Base-by-base conservation (phyloP, 1,139 yeast species). In the Candida sanyaensis region DNA sequence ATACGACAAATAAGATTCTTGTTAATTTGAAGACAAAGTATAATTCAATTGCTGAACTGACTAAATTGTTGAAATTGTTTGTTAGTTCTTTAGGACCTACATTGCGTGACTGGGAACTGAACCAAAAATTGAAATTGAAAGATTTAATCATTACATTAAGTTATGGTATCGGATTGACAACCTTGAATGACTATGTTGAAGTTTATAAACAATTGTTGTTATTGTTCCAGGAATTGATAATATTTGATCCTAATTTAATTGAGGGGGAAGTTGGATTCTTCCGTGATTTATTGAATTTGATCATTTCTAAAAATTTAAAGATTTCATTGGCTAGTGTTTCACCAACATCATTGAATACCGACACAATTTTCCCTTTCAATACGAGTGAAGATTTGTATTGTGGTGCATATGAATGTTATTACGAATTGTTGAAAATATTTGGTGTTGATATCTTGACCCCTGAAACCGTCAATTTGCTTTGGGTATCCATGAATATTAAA, bases 401-500 rank as follows among this genome's bases (percentile, higher is more conserved):
- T 31, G 62, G 65, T 5, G 76, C 78, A 1, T 75, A 69, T 51
- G 68, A 63, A 28, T 73, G 79, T 48, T 72, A 70, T 50, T 64
- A 64, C 27, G 79, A 74, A 48, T 56, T 75, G 41, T 60, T 75
- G 26, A 75, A 75, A 51, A 67, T 75, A 9, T 64, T 58, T 41
- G 79, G 78, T 0, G 64, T 63, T 10, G 60, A 58, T 21, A 52
- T 71, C 3, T 57, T 75, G 36, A 61, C 62, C n/a, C 70, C 68
- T 44, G 73, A 71, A n/a, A 64, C 70, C 1, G 62, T 69, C 11
- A 68, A 64, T 45, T 61, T 75, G 47, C 62, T 73, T 17, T 75
- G 80, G 79, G 69, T 71, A 6, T 69, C 77, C 10, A 69, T 75
- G 75, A 70, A 74, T 46, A 58, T 72, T 42, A 64, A 65, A 44